These are phyloP conservation scores for Cubamyces sp. DNA, from an alignment of 768 basidiomycete genomes.

Conservation along the genomic window DNA sequence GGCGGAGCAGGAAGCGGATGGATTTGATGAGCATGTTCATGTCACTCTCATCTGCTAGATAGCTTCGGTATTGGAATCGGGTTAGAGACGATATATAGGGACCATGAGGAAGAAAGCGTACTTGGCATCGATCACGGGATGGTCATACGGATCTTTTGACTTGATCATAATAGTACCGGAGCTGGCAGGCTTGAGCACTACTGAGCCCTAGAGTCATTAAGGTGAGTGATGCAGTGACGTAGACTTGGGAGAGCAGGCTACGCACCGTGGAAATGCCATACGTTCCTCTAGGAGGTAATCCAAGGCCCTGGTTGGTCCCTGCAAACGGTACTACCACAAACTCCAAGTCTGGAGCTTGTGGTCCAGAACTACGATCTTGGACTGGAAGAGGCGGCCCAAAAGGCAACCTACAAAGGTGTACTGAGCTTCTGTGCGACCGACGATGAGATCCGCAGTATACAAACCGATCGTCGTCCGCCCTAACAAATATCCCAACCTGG, in stretches of 20 bases:
- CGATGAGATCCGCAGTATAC: background rate
- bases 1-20: constrained; percentile 10
- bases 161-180: constrained; percentile 27
- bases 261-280: constrained; percentile 13
- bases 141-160: constrained; percentile 28
- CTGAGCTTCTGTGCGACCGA: background rate
- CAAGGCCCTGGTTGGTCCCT: constrained; percentile 11
- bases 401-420: background rate
- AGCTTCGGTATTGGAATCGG: constrained; percentile 7
- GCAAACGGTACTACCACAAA: constrained; percentile 13
- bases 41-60: constrained; percentile 24
- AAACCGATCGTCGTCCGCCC: constrained; percentile 22
- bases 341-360: constrained; percentile 24
- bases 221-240: too few species aligned
- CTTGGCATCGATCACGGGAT: constrained; percentile 33
- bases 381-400: constrained; percentile 1
- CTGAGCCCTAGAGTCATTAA: background rate
- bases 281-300: constrained; percentile 8
- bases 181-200: constrained; percentile 21
- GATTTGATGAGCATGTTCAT: constrained; percentile 13
- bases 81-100: background rate
- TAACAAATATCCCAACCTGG: constrained; percentile 16
- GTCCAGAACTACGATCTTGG: constrained; percentile 15
- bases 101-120: constrained; percentile 20
- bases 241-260: background rate